phyloP scores from a whole-genome alignment of 495 filamentous ascomycete species.

The Penicillium herquei region DNA sequence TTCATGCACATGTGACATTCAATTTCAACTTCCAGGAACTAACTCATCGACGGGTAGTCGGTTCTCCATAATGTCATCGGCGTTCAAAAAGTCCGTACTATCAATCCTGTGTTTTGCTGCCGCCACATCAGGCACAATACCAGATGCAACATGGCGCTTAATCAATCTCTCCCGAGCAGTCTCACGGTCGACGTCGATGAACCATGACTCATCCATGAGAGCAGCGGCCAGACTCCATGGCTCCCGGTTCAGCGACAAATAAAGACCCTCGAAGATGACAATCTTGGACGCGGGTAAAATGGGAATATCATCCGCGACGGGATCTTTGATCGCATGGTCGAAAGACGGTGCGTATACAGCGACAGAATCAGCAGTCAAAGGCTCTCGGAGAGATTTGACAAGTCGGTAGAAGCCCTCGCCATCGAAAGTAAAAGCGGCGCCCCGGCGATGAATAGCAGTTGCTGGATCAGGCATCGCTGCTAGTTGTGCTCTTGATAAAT shows the following conservation, averaged over 20 bases:
- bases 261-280: constrained; percentile 75
- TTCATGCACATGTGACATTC: no score
- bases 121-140: constrained; percentile 54
- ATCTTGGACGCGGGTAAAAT: constrained; percentile 56
- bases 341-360: constrained; percentile 54
- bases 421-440: constrained; percentile 84
- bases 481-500: constrained; percentile 73
- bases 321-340: constrained; percentile 78
- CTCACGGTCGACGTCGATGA: constrained; percentile 65
- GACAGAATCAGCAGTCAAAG: constrained; percentile 41
- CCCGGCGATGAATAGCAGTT: constrained; percentile 67
- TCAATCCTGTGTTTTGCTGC: constrained; percentile 12
- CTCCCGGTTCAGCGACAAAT: constrained; percentile 56
- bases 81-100: constrained; percentile 14
- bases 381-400: constrained; percentile 54
- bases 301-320: constrained; percentile 63
- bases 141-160: constrained; percentile 66
- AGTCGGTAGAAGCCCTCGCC: constrained; percentile 57
- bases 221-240: constrained; percentile 65
- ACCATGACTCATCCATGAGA: constrained; percentile 75
- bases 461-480: constrained; percentile 70
- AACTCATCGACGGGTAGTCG: constrained; percentile 7
- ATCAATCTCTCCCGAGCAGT: constrained; percentile 41
- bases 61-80: constrained; percentile 13
- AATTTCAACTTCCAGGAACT: background rate